Conservation (phyloP, 257 asterid genomes). For the Solanum sejunctum region DNA sequence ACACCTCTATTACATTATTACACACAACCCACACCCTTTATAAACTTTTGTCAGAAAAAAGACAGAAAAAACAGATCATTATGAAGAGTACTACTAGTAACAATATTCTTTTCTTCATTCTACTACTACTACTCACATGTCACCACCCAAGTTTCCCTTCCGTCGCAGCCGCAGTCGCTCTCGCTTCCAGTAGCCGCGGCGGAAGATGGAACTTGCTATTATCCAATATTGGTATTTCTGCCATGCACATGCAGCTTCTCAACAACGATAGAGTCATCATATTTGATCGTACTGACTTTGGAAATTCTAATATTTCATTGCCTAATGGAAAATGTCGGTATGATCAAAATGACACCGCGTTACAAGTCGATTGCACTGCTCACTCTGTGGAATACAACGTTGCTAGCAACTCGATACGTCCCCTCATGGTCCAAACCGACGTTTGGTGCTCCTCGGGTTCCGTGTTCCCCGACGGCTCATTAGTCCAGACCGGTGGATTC, state of each 20-base stretch:
- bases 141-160: background rate
- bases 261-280: conserved; percentile 10
- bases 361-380: conserved; percentile 10
- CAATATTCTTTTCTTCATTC: background rate
- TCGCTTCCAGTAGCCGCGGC: rapidly evolving
- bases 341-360: background rate
- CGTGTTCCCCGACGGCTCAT: conserved; percentile 1
- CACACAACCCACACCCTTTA: background rate
- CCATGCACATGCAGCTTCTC: conserved; percentile 30
- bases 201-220: conserved; percentile 11
- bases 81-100: background rate
- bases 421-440: conserved; percentile 14
- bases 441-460: conserved; percentile 21
- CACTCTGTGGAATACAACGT: conserved; percentile 14
- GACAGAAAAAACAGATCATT: background rate
- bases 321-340: conserved; percentile 9
- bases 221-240: conserved; percentile 10
- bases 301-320: conserved; percentile 9
- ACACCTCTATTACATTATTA: background rate
- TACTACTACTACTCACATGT: background rate
- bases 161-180: background rate
- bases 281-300: conserved; percentile 15
- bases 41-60: background rate
- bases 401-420: conserved; percentile 8
- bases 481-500: conserved; percentile 13